Conservation (phyloP, 1,284 basidiomycete species). For the Cutaneotrichosporon cutaneum region DNA sequence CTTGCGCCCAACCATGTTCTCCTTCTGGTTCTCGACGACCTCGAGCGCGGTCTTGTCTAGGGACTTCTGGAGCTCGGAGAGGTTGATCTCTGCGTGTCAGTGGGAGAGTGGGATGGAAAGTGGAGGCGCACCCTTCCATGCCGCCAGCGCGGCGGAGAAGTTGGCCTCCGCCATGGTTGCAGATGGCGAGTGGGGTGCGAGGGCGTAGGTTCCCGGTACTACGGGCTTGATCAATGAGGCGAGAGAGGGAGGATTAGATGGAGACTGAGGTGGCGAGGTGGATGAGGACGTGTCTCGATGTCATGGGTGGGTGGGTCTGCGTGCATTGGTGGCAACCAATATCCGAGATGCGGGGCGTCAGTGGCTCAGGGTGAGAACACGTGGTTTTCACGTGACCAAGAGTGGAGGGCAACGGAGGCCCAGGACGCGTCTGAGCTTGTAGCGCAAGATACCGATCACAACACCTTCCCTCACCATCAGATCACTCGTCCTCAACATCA, state of each 20-base stretch:
- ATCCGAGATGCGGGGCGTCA: background rate
- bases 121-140: slow-evolving; percentile 71
- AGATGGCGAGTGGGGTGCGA: slow-evolving; percentile 9
- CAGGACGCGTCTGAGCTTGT: background rate
- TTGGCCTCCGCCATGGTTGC: slow-evolving; percentile 55
- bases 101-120: background rate
- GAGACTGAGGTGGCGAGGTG: background rate
- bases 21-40: slow-evolving; percentile 96
- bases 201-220: no score
- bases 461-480: background rate
- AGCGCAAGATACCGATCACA: background rate
- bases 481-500: slow-evolving; percentile 4
- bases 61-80: slow-evolving; percentile 86
- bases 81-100: slow-evolving; percentile 67
- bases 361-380: background rate
- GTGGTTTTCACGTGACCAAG: background rate
- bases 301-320: no score
- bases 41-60: slow-evolving; percentile 87
- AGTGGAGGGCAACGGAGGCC: background rate
- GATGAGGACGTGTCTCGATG: background rate
- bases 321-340: background rate
- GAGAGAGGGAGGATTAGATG: background rate
- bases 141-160: slow-evolving; percentile 78
- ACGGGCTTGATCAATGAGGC: no score
- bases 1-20: slow-evolving; percentile 88